These are phyloP conservation scores for Fusarium neocosmosporiellum DNA, from an alignment of 2,329 filamentous ascomycete genomes.

Conservation along the genomic window DNA sequence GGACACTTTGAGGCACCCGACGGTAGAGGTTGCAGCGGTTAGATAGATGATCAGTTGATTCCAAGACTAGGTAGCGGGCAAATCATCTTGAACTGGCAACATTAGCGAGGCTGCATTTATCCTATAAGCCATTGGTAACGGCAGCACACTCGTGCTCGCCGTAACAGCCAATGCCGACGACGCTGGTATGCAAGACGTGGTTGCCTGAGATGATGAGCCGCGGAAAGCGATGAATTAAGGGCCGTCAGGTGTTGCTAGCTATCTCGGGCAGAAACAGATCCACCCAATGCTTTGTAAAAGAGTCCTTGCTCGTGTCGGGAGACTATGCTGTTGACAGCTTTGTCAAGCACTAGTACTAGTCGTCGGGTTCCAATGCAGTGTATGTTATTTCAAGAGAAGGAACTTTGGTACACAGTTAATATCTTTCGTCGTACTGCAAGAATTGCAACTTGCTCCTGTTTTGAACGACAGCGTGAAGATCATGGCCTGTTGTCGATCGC, in stretches of 20 bases:
- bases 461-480: neutral
- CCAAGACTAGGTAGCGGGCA: neutral
- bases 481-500: neutral
- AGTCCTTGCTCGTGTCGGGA: neutral
- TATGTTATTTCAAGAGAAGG: neutral
- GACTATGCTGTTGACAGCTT: neutral
- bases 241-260: neutral
- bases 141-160: constrained; percentile 8
- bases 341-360: neutral
- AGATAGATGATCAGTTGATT: constrained; percentile 21
- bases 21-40: constrained; percentile 6
- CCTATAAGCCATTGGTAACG: constrained; percentile 2
- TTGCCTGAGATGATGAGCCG: neutral
- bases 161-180: neutral
- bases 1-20: constrained; percentile 19
- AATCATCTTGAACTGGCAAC: neutral
- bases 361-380: neutral
- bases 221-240: constrained; percentile 2
- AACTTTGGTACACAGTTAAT: neutral
- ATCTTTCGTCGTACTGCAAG: neutral
- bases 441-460: neutral
- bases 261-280: neutral
- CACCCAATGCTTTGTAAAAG: neutral
- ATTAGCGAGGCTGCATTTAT: neutral
- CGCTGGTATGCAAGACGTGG: neutral